Conservation (phyloP, 805 yeast genomes). For the Starmerella asiatica region DNA sequence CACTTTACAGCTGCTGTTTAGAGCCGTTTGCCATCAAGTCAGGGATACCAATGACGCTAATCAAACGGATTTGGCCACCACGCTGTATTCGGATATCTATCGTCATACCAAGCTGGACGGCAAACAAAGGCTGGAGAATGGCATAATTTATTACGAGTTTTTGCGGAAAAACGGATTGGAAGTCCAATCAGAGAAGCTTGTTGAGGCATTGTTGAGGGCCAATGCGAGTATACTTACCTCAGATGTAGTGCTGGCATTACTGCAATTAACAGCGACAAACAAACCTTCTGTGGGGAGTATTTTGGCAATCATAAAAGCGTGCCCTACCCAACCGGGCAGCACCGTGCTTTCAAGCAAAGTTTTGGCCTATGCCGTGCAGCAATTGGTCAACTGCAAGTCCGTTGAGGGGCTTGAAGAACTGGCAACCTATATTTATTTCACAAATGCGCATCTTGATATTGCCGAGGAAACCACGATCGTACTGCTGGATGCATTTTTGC, state of each 20-base stretch:
- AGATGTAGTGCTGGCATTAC: slow-evolving; percentile 4
- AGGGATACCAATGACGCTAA: not conserved
- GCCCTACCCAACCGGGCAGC: not conserved
- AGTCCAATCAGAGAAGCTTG: slow-evolving; percentile 17
- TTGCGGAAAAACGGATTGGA: slow-evolving; percentile 15
- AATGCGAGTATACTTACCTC: slow-evolving; percentile 7
- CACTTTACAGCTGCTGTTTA: slow-evolving; percentile 14
- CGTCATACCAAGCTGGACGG: slow-evolving; percentile 11
- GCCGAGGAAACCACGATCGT: slow-evolving; percentile 10
- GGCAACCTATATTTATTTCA: slow-evolving; percentile 7
- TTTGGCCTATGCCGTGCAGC: slow-evolving; percentile 1
- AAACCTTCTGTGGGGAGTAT: not conserved
- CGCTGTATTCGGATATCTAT: slow-evolving; percentile 19
- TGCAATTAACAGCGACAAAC: slow-evolving; percentile 4
- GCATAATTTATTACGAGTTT: slow-evolving; percentile 16
- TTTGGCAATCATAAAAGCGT: slow-evolving; percentile 2
- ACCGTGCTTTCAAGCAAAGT: slow-evolving; percentile 1
- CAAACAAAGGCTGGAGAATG: slow-evolving; percentile 16
- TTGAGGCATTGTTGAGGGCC: slow-evolving; percentile 14
- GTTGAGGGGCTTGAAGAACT: slow-evolving; percentile 6
- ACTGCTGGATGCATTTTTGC: slow-evolving; percentile 19
- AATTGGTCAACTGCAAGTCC: slow-evolving; percentile 1
- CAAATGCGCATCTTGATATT: slow-evolving; percentile 13
- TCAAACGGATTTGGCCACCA: slow-evolving; percentile 15
- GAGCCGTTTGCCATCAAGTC: slow-evolving; percentile 2